phyloP scores from a whole-genome alignment of 139 green algal genomes.

The Pleodorina starrii region DNA sequence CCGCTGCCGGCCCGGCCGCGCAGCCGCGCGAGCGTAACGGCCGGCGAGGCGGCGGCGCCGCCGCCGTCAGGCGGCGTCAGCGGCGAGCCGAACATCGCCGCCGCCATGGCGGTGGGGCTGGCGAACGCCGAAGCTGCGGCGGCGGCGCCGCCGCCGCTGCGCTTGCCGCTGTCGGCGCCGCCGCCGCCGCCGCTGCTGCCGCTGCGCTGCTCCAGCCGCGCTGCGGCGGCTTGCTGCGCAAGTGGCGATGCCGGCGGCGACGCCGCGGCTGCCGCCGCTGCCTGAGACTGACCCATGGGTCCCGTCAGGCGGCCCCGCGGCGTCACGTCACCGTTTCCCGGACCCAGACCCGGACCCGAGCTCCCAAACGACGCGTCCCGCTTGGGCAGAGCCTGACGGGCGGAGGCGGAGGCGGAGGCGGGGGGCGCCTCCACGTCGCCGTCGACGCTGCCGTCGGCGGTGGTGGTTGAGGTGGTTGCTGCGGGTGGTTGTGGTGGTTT shows the following conservation, averaged over 20 bases:
- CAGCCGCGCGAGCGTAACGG: not conserved
- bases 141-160: not conserved
- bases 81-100: conserved; percentile 26
- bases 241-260: not conserved
- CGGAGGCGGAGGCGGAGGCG: too few species aligned
- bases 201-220: not conserved
- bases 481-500: not conserved
- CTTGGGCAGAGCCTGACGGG: too few species aligned
- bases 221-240: too few species aligned
- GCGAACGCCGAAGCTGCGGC: not conserved
- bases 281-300: not conserved
- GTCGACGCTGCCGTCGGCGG: not conserved
- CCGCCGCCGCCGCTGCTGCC: too few species aligned
- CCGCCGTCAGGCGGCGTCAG: not conserved
- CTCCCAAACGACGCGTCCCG: too few species aligned
- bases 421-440: not conserved
- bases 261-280: not conserved
- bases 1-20: not conserved
- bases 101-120: not conserved
- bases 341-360: too few species aligned
- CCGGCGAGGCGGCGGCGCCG: not conserved
- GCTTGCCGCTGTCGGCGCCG: not conserved
- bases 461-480: not conserved
- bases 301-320: not conserved
- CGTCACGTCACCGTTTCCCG: not conserved